Evolutionary conservation across 2,329 filamentous ascomycete genomes (phyloP).

Genomic region (Incumbomyces lentus): DNA sequence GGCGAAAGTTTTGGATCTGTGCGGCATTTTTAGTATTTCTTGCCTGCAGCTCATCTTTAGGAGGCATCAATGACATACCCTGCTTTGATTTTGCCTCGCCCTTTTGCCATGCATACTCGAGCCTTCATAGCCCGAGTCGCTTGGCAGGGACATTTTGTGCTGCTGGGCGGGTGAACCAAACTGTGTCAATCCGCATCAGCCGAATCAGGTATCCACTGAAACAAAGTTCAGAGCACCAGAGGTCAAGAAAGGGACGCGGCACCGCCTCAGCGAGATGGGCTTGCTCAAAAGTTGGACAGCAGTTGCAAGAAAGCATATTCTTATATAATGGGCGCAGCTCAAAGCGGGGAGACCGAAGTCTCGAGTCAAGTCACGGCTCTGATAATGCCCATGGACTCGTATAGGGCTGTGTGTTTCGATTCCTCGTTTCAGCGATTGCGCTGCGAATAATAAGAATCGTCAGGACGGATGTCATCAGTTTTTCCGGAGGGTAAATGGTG

Average conservation of each 20-base stretch:
- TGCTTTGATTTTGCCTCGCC: not conserved
- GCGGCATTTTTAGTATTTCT: not conserved
- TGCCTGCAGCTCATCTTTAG: not conserved
- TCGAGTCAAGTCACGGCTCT: too few species aligned
- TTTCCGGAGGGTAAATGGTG: too few species aligned
- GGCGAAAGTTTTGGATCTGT: not conserved
- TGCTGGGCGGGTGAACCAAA: not conserved
- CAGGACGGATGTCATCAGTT: too few species aligned
- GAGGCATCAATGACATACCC: not conserved
- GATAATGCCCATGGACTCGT: too few species aligned
- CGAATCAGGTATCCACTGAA: not conserved
- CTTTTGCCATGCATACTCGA: not conserved
- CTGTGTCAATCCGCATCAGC: not conserved
- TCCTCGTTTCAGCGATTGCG: too few species aligned
- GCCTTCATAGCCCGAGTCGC: constrained; percentile 3
- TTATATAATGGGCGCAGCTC: not conserved
- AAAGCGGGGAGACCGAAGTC: not conserved
- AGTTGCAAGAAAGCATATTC: too few species aligned
- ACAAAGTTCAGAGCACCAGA: not conserved
- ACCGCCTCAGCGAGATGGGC: not conserved
- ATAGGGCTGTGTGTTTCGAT: too few species aligned
- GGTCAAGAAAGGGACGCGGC: not conserved
- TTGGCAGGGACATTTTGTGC: not conserved
- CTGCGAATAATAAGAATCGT: too few species aligned
- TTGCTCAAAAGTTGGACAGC: too few species aligned